A percentile compares a stretch with the other conserved stretches of the same genome.
These are phyloP conservation scores for Cardamine resedifolia DNA, from an alignment of 345 rosid genomes.

Conservation along the genomic window DNA sequence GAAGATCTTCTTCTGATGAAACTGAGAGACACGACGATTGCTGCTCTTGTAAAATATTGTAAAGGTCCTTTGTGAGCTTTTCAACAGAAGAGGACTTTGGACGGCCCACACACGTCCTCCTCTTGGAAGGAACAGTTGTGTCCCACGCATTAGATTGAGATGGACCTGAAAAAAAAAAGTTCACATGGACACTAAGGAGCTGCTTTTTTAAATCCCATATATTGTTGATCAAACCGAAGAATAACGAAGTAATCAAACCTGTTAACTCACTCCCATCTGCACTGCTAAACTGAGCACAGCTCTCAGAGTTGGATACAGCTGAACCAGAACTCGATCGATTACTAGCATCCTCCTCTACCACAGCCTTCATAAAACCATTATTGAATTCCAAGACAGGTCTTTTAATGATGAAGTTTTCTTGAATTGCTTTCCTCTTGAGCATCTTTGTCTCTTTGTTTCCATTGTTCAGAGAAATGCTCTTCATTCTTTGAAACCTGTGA, in stretches of 20 bases:
- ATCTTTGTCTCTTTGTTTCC: slow-evolving; percentile 63
- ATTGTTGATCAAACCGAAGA: not conserved
- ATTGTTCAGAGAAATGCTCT: slow-evolving; percentile 48
- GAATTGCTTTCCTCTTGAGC: slow-evolving; percentile 72
- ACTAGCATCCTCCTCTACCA: slow-evolving; percentile 77
- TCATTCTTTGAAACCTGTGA: slow-evolving; percentile 57
- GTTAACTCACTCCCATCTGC: slow-evolving; percentile 89
- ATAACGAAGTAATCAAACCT: slow-evolving; percentile 48
- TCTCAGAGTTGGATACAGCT: slow-evolving; percentile 92
- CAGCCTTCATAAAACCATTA: slow-evolving; percentile 51
- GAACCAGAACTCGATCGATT: slow-evolving; percentile 98
- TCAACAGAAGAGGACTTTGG: slow-evolving; percentile 87
- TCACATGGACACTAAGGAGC: slow-evolving; percentile 22
- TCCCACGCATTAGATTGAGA: slow-evolving; percentile 91
- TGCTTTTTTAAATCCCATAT: not conserved
- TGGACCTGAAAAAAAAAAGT: slow-evolving; percentile 54
- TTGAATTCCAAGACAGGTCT: slow-evolving; percentile 48
- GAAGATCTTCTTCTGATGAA: slow-evolving; percentile 89
- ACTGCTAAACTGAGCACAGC: slow-evolving; percentile 84
- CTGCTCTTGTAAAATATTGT: slow-evolving; percentile 88
- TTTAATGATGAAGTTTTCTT: slow-evolving; percentile 46
- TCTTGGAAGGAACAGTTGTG: slow-evolving; percentile 78
- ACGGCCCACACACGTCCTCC: slow-evolving; percentile 83
- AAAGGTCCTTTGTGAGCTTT: slow-evolving; percentile 86
- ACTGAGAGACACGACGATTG: slow-evolving; percentile 88